These are phyloP conservation scores for Cercospora sp. DNA, from an alignment of 2,329 filamentous ascomycete genomes.

Conservation along the genomic window DNA sequence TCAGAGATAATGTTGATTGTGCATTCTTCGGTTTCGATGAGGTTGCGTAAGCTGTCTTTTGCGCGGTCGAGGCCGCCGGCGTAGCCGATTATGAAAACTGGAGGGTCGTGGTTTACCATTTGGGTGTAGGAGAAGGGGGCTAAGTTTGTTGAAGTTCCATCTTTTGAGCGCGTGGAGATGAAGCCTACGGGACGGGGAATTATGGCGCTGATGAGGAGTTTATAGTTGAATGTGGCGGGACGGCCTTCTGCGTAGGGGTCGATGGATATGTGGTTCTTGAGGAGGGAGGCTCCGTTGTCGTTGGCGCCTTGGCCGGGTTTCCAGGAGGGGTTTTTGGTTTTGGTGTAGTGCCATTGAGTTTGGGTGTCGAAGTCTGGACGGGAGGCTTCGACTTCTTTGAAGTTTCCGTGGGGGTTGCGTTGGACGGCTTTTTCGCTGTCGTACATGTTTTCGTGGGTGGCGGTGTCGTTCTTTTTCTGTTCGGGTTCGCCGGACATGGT, in stretches of 20 bases:
- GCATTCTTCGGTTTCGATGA: conserved; percentile 71
- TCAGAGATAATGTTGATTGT: conserved; percentile 82
- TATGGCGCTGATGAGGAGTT: conserved; percentile 80
- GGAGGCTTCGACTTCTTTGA: conserved; percentile 68
- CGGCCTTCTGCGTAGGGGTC: conserved; percentile 75
- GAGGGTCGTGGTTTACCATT: conserved; percentile 81
- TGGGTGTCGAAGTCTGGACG: conserved; percentile 61
- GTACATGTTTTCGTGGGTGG: conserved; percentile 40
- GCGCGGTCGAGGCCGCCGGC: conserved; percentile 57
- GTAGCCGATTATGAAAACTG: conserved; percentile 70
- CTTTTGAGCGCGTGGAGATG: conserved; percentile 57
- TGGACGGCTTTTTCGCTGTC: conserved; percentile 37
- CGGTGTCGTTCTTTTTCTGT: conserved; percentile 28
- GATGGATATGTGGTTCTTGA: conserved; percentile 69
- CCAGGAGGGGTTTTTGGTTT: conserved; percentile 68
- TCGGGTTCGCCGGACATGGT: conserved; percentile 35
- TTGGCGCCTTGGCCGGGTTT: conserved; percentile 66
- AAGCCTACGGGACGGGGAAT: conserved; percentile 78
- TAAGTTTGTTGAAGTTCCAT: conserved; percentile 70
- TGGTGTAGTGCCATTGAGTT: conserved; percentile 56
- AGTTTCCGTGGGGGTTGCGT: conserved; percentile 62
- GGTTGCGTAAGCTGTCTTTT: conserved; percentile 78
- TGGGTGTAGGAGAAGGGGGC: conserved; percentile 88
- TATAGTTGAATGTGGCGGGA: conserved; percentile 75
- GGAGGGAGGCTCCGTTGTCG: conserved; percentile 49